phyloP scores from a whole-genome alignment of 2,329 filamentous ascomycete genomes.

The Aspergillus sp. region DNA sequence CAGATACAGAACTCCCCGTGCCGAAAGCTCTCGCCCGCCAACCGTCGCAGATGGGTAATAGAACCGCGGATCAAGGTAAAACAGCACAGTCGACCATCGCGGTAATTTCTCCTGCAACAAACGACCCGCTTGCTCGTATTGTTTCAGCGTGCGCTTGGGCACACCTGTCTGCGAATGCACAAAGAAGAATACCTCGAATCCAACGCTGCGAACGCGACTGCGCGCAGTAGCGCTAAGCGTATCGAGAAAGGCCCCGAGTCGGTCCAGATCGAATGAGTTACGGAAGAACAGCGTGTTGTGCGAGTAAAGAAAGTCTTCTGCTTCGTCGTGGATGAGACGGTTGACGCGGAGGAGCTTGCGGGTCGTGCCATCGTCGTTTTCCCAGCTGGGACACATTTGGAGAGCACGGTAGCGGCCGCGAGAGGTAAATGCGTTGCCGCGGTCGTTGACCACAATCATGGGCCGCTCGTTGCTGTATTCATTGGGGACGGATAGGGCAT shows the following conservation, averaged over 20 bases:
- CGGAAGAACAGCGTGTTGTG: constrained; percentile 30
- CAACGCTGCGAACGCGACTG: constrained; percentile 25
- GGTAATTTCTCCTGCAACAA: constrained; percentile 22
- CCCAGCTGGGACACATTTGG: constrained; percentile 29
- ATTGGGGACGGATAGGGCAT: constrained; percentile 24
- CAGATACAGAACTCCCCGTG: constrained; percentile 24
- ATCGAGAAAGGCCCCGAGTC: constrained; percentile 24
- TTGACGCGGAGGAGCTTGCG: constrained; percentile 25
- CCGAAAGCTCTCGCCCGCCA: constrained; percentile 22
- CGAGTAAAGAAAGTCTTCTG: constrained; percentile 29
- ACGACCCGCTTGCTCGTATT: constrained; percentile 23
- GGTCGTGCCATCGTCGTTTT: constrained; percentile 24
- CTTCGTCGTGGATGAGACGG: constrained; percentile 30
- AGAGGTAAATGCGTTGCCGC: constrained; percentile 25
- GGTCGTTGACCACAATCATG: constrained; percentile 28
- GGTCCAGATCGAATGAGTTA: constrained; percentile 27
- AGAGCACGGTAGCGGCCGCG: constrained; percentile 25
- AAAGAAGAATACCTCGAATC: constrained; percentile 32
- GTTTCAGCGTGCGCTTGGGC: constrained; percentile 25
- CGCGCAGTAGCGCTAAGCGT: constrained; percentile 27
- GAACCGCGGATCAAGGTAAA: constrained; percentile 30
- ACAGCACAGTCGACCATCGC: constrained; percentile 18
- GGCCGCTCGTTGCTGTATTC: constrained; percentile 24
- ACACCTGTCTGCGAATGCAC: constrained; percentile 28
- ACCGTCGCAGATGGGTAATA: constrained; percentile 23